These are phyloP conservation scores for Emergomyces africanus DNA, from an alignment of 2,329 filamentous ascomycete genomes.

Conservation along the genomic window DNA sequence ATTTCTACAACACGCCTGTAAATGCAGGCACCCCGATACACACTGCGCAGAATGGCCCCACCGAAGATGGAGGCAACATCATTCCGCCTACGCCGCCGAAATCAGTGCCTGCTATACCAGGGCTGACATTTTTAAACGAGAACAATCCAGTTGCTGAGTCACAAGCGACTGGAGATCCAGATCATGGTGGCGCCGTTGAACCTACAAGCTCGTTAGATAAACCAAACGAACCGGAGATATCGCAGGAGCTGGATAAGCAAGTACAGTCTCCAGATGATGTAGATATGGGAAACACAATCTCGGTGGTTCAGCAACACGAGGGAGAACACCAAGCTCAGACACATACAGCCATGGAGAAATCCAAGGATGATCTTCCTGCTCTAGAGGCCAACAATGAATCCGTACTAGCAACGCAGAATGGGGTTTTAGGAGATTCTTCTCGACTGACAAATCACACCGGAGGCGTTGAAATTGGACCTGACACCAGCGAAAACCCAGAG, in stretches of 20 bases:
- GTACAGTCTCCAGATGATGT: background rate
- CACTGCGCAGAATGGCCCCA: constrained; percentile 4
- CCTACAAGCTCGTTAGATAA: background rate
- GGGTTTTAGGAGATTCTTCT: background rate
- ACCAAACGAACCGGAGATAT: background rate
- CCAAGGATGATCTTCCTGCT: background rate
- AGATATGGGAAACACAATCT: background rate
- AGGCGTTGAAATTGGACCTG: constrained; percentile 7
- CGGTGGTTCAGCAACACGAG: background rate
- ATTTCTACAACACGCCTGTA: constrained; percentile 31
- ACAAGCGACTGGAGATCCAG: background rate
- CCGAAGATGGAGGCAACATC: constrained; percentile 7
- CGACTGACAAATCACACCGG: background rate
- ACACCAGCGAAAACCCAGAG: constrained; percentile 44
- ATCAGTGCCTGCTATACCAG: constrained; percentile 21
- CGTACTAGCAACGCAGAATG: background rate
- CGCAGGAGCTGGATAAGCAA: constrained; percentile 6
- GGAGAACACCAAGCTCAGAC: background rate
- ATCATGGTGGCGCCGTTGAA: background rate
- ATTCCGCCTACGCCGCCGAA: constrained; percentile 9
- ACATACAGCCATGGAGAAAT: background rate
- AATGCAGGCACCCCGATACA: constrained; percentile 18
- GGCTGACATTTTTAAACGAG: constrained; percentile 20
- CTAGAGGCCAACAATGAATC: background rate
- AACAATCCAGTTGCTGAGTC: background rate